Evolutionary conservation across 768 basidiomycete genomes (phyloP), one percentile per base, ranked within the genome.

Genomic region (Baorangia bicolor): DNA sequence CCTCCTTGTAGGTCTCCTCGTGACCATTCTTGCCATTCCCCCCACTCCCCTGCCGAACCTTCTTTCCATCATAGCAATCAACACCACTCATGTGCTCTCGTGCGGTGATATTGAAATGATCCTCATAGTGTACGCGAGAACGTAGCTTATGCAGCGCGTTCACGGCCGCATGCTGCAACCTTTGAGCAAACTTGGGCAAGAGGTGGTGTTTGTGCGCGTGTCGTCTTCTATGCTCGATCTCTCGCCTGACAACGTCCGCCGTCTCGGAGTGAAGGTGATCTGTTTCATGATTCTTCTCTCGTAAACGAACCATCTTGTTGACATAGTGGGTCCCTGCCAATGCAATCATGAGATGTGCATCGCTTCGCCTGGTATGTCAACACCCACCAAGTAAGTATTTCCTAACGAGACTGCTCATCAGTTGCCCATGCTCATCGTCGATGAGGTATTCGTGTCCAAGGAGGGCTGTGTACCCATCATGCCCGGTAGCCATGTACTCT

Each of bases 401-500:
- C 59, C 94, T 78, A 30, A 95, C 88, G 49, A 96, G 82, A 23
- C 78, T 73, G 65, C 87, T 90, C 81, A 91, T 83, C 58, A 91
- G 73, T 59, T 86, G 81, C 10, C 93, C 94, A 50, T 81, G 80
- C 70, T 97, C 94, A 55, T 92, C 87, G 63, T 94, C 92, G 25
- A 95, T 78, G 38, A 95, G 79, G 62, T 84, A 85, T 55, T 77
- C 77, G 21, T 82, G 77, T 20, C 82, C 84, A 59, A 83, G 83
- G 31, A 96, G 75, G 2, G 86, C 78, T 0, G 73, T 71, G 70
- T 85, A 97, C 0, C 94, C 94, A 63, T 95, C 93, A 60, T 92
- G 90, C 0, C 90, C 91, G 59, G 83, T 74, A 3, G 87, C 84
- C 87, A 95, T 80, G 63, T 95, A 97, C 53, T 92, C 82, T 63